Evolutionary conservation across 768 basidiomycete species (phyloP).

Genomic region (Mycena latifolia): DNA sequence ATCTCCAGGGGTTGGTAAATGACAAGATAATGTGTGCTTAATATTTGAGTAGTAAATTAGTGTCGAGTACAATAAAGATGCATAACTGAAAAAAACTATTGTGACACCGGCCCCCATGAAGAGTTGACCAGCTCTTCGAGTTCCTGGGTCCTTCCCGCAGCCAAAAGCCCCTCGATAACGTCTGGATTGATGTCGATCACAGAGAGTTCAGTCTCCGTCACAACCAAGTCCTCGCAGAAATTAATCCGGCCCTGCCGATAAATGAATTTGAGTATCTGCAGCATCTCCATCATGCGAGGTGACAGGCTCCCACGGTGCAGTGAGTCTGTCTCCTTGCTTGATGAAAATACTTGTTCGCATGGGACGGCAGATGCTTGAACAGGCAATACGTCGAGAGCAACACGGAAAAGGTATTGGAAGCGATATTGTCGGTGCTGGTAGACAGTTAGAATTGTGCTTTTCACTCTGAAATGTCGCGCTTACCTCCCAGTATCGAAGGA

Average conservation of each 20-base stretch:
- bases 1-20: no score
- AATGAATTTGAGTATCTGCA: slow-evolving; percentile 22
- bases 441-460: not conserved
- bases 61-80: no score
- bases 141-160: not conserved
- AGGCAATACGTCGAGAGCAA: slow-evolving; percentile 14
- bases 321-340: slow-evolving; percentile 17
- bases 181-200: not conserved
- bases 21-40: no score
- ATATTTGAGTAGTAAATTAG: no score
- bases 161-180: not conserved
- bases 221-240: slow-evolving; percentile 6
- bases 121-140: slow-evolving; percentile 1
- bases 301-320: slow-evolving; percentile 6
- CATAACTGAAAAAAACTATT: not conserved
- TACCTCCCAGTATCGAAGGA: slow-evolving; percentile 18
- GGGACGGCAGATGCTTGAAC: slow-evolving; percentile 22
- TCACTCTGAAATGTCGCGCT: not conserved
- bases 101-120: not conserved
- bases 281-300: slow-evolving; percentile 9
- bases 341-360: slow-evolving; percentile 24
- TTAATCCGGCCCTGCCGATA: slow-evolving; percentile 10
- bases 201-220: slow-evolving; percentile 6
- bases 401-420: slow-evolving; percentile 3
- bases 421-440: not conserved